Evolutionary conservation across 441 rosid genomes (phyloP).

Genomic region (Eugenia klotzschiana): DNA sequence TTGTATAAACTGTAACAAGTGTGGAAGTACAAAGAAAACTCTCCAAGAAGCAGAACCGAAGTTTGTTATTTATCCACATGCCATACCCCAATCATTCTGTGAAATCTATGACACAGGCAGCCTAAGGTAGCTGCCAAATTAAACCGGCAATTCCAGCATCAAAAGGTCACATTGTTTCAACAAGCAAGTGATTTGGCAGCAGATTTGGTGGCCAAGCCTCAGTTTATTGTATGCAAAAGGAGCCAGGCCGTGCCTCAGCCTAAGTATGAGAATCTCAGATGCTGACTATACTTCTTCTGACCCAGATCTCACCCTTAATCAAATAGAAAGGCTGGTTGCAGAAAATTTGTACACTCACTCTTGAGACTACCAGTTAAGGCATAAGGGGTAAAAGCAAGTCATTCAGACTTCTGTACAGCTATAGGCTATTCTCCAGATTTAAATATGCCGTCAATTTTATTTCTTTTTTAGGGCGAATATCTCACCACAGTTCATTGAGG

Average conservation of each 20-base stretch:
- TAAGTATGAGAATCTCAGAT: background rate
- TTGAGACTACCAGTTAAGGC: background rate
- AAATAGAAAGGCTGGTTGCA: background rate
- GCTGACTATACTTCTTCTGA: background rate
- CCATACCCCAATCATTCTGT: background rate
- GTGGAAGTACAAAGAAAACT: background rate
- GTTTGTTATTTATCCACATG: background rate
- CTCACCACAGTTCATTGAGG: background rate
- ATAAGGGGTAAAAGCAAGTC: background rate
- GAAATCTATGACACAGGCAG: background rate
- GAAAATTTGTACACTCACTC: background rate
- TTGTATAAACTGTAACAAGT: background rate
- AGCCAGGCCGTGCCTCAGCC: background rate
- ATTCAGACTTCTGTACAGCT: background rate
- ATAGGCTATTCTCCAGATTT: background rate
- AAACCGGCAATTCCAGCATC: background rate
- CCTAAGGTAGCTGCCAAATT: background rate
- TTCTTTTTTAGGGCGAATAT: background rate
- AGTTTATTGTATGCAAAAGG: background rate
- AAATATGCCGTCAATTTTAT: background rate
- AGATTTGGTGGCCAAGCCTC: background rate
- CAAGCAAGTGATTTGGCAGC: background rate
- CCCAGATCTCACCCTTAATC: background rate
- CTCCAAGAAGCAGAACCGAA: background rate
- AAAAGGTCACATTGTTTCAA: background rate